Conservation (phyloP, 2,329 filamentous ascomycete species). For the Pseudogymnoascus sp. region DNA sequence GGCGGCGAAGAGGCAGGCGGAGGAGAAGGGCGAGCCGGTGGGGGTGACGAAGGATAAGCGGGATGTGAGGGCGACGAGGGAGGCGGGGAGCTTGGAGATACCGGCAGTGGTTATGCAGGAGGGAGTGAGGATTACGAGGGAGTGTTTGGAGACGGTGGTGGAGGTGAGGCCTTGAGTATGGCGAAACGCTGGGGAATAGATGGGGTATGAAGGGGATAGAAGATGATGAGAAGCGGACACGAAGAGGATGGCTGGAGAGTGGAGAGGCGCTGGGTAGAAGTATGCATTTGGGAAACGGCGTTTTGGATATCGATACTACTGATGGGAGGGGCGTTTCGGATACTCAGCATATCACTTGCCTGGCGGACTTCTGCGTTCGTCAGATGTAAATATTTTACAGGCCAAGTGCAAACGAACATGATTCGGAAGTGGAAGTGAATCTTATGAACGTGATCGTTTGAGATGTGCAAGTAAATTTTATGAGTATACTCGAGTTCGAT, state of each 20-base stretch:
- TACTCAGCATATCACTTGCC: not conserved
- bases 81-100: constrained; percentile 41
- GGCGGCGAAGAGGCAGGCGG: not conserved
- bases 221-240: not conserved
- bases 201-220: not conserved
- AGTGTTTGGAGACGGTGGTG: constrained; percentile 44
- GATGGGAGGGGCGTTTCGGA: not conserved
- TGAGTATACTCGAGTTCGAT: not conserved
- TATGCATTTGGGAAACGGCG: constrained; percentile 5
- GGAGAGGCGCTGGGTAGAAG: not conserved
- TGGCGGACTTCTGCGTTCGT: not conserved
- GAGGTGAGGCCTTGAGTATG: constrained; percentile 18
- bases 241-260: not conserved
- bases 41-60: constrained; percentile 13
- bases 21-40: not conserved
- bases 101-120: constrained; percentile 54
- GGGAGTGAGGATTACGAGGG: constrained; percentile 51
- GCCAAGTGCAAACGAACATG: not conserved
- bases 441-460: not conserved
- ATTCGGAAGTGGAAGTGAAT: not conserved
- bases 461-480: not conserved
- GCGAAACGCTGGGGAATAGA: not conserved
- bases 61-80: constrained; percentile 18
- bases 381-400: not conserved
- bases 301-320: constrained; percentile 1